phyloP scores from a whole-genome alignment of 164 flowering plant species.

The Kingdonia uniflora region DNA sequence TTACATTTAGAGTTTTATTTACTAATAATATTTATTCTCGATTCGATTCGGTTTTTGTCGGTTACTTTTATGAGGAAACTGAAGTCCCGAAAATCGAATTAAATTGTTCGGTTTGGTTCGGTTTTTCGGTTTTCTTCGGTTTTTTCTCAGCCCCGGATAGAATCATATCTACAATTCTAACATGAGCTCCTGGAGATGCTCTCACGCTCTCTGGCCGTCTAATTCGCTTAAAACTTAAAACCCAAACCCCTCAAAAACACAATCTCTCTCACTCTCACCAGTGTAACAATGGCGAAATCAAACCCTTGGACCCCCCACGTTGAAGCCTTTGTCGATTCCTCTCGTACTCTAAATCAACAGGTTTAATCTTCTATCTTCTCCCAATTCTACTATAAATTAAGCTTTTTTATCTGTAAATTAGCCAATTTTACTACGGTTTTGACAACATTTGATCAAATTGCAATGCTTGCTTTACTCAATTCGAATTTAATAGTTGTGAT shows the following conservation, averaged over 20 bases:
- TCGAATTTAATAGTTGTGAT: background rate
- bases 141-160: background rate
- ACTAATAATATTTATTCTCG: no score
- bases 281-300: constrained; percentile 32
- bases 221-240: background rate
- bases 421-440: background rate
- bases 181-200: background rate
- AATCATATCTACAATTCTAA: background rate
- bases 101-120: background rate
- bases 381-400: background rate
- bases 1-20: no score
- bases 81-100: background rate
- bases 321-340: constrained; percentile 56
- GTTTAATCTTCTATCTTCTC: constrained; percentile 15
- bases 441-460: no score
- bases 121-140: background rate
- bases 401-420: background rate
- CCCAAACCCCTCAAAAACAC: background rate
- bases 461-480: background rate
- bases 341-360: constrained; percentile 57
- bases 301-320: constrained; percentile 41
- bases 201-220: background rate
- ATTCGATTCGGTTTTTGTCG: background rate
- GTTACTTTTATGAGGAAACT: background rate
- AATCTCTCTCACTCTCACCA: background rate